These are phyloP conservation scores for Amphibolis antarctica DNA, from an alignment of 106 monocot species.

Conservation along the genomic window DNA sequence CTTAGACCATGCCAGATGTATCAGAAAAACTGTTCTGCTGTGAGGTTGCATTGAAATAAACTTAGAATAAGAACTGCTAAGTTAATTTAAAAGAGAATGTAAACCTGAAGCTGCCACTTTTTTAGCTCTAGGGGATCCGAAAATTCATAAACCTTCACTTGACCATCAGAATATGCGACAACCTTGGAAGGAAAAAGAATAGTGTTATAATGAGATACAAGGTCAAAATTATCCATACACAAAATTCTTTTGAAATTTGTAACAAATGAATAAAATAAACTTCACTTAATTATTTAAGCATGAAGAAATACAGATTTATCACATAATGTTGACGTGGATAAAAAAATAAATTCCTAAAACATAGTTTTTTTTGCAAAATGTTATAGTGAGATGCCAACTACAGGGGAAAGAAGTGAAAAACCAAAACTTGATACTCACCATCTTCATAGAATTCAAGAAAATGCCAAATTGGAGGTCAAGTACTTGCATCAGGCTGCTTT, in stretches of 20 bases:
- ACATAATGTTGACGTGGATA: no score
- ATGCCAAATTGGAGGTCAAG: conserved; percentile 68
- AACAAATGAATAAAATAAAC: neutral
- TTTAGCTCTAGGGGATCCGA: conserved; percentile 70
- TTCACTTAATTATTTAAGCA: no score
- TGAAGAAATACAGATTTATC: no score
- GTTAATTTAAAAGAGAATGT: neutral
- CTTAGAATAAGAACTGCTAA: neutral
- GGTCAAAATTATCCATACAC: neutral
- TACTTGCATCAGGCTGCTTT: conserved; percentile 29
- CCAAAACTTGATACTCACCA: conserved; percentile 35
- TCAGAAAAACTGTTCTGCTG: no score
- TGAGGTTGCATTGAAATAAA: neutral
- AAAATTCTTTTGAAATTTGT: neutral
- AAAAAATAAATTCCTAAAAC: no score
- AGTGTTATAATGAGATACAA: neutral
- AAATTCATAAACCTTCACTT: conserved; percentile 76
- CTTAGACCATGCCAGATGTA: no score
- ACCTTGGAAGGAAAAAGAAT: conserved; percentile 34
- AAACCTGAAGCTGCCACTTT: conserved; percentile 96
- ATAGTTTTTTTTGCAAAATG: no score
- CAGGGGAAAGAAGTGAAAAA: neutral
- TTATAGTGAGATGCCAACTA: no score
- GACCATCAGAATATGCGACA: conserved; percentile 82
- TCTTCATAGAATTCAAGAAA: conserved; percentile 40